These are phyloP conservation scores for Ogataea angusta DNA, from an alignment of 805 yeast species.

Conservation along the genomic window DNA sequence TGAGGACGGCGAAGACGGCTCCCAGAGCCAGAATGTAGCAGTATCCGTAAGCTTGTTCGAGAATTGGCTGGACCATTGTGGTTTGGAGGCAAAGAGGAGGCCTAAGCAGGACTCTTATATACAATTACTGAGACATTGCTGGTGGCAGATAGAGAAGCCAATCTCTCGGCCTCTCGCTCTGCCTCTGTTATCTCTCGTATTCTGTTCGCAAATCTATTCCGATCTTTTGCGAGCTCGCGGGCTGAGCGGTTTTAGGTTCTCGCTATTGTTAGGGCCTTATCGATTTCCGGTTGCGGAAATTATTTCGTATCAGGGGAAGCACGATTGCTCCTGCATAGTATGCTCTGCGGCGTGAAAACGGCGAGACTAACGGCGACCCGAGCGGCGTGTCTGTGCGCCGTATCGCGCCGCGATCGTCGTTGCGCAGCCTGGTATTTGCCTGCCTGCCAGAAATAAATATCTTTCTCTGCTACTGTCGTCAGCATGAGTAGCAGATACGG, in stretches of 20 bases:
- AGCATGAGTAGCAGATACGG: constrained; percentile 15
- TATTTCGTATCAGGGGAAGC: neutral
- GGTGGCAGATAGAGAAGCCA: neutral
- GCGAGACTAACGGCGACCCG: neutral
- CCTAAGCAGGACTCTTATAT: neutral
- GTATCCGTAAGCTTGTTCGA: constrained; percentile 38
- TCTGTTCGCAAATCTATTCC: neutral
- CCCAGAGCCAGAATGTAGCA: constrained; percentile 41
- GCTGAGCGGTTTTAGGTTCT: neutral
- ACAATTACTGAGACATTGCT: neutral
- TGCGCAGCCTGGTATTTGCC: neutral
- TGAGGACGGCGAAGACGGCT: constrained; percentile 42
- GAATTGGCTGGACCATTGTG: constrained; percentile 22
- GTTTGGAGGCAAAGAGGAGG: neutral
- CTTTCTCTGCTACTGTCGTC: neutral
- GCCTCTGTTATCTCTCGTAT: no score
- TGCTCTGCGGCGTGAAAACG: neutral
- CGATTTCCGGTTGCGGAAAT: neutral
- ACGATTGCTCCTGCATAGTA: neutral
- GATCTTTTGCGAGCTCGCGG: neutral
- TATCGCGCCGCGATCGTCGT: neutral
- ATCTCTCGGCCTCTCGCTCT: no score
- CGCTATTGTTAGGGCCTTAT: neutral
- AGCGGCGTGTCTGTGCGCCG: constrained; percentile 3
- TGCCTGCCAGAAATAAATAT: constrained; percentile 1